Evolutionary conservation across 257 asterid genomes (phyloP), one percentile per base, ranked within the genome.

Genomic region (Phtheirospermum japonicum): DNA sequence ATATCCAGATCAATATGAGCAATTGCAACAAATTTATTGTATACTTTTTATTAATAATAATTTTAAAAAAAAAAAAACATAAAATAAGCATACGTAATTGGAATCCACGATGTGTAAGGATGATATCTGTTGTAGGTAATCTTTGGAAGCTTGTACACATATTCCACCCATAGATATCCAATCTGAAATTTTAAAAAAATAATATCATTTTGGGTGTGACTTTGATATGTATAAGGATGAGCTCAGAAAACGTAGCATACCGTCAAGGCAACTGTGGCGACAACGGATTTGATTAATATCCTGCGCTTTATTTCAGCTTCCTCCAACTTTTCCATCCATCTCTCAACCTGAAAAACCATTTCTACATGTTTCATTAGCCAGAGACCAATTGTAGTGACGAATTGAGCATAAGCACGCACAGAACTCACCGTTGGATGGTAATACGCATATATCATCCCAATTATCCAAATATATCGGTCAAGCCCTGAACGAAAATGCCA

Each of bases 71-170:
- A 45, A 61, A 46, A 32, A 45, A 4, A 45, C 9, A 45, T 45
- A 26, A 59, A 73, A 9, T 64, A 56, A 64, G 10, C 82, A 19
- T 83, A 87, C 97, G 87, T 85, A 52, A 87, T 87, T 3, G 97
- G 97, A 50, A 90, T 90, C 97, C 97, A 90, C 16, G 96, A 90
- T 54, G 97, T 90, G 68, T 90, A 90, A 60, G 97, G 97, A 83
- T 90, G 97, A 72, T 90, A 87, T 75, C 85, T 80, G 79, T 90
- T 87, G 82, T 87, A 87, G 9, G 85, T 76, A 53, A 75, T 62
- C 79, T 87, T 87, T 4, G 96, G 96, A 52, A 90, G 97, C 88
- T 85, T 90, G 89, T 90, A 90, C 68, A 87, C 50, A 61, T 70
- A 65, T 75, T 87, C 97, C 74, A 77, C 77, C 97, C 97, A 90